Evolutionary conservation across 805 yeast genomes (phyloP).

Genomic region (Blastobotrys attinorum): DNA sequence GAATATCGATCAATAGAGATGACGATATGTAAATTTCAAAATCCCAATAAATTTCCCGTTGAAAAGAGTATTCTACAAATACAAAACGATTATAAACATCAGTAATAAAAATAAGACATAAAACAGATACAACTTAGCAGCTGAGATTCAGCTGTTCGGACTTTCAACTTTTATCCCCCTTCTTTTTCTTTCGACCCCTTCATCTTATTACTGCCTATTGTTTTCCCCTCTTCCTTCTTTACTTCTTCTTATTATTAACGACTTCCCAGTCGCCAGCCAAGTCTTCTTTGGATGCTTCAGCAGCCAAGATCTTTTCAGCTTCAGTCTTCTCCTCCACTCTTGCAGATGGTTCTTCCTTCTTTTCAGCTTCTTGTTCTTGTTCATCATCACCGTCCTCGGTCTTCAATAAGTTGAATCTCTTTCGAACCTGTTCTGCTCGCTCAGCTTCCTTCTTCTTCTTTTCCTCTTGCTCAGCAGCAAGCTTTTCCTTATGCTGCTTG

Average conservation of each 20-base stretch:
- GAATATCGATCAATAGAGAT: too few species aligned
- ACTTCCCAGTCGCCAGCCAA: conserved; percentile 21
- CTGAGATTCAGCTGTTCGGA: too few species aligned
- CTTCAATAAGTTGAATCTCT: conserved; percentile 35
- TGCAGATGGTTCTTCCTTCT: conserved; percentile 9
- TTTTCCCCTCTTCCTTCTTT: too few species aligned
- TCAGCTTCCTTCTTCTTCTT: conserved; percentile 8
- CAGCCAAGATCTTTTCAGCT: conserved; percentile 9
- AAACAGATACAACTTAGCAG: too few species aligned
- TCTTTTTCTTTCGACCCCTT: too few species aligned
- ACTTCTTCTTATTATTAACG: conserved; percentile 11
- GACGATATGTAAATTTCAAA: too few species aligned
- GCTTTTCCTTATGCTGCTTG: conserved; percentile 5
- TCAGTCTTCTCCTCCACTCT: conserved; percentile 10
- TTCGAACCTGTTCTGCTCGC: conserved; percentile 13
- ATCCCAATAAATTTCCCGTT: too few species aligned
- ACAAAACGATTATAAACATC: too few species aligned
- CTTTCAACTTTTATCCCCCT: too few species aligned
- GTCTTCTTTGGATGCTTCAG: conserved; percentile 17
- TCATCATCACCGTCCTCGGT: conserved; percentile 38
- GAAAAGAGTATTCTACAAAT: too few species aligned
- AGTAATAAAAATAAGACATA: too few species aligned
- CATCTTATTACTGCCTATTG: too few species aligned
- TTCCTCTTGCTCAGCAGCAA: conserved; percentile 33
- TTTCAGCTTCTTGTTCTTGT: conserved; percentile 6